Base-by-base conservation (phyloP, 2,329 filamentous ascomycete species). In the Ophiosphaerella narmari region DNA sequence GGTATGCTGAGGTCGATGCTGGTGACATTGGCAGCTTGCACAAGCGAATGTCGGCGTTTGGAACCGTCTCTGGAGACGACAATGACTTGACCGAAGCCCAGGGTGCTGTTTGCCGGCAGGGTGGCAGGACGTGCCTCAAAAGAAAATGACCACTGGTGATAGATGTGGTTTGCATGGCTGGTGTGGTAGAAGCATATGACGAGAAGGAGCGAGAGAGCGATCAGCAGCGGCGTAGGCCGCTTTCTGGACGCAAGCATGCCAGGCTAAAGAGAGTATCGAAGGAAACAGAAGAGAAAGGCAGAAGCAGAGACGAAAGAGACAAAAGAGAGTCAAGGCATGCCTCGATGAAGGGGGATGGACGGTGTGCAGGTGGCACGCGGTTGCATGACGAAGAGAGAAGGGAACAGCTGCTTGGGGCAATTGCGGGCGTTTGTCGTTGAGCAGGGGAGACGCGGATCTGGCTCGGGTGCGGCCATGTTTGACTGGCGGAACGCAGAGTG, bases 1-100 rank as follows among this genome's bases (percentile, higher is more conserved):
- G 75, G 75, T 35, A 78, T 75, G 41, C 69, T 75, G 48, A 78
- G 65, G 46, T 76, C 67, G 43, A 78, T 61, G 33, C 72, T 67
- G 50, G 75, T 76, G 35, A 77, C 68, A 46, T 76, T 76, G 46
- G 74, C 70, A 37, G 73, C 72, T 41, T 76, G 70, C 24, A 76
- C 51, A 24, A 78, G 70, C 33, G 70, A 58, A 34, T 72, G 66
- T 34, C 74, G 70, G n/a, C 75, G 70, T 7, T 69, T 58, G 8
- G 75, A 77, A 36, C 59, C 67, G 1, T 69, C 60, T 42, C 71
- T 71, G 14, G 75, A 77, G 29, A 78, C 75, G 35, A 71, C 75
- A 16, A 74, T 60, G 32, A 77, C 63, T 21, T 73, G 68, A 41
- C 75, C 75, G 50, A 78, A 78, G 52, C 72, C 72, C 33, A 74